Percentiles rank a stretch among this genome's conserved stretches.
Evolutionary conservation across 768 basidiomycete species (phyloP).

Genomic region (Tremella yokohamensis): DNA sequence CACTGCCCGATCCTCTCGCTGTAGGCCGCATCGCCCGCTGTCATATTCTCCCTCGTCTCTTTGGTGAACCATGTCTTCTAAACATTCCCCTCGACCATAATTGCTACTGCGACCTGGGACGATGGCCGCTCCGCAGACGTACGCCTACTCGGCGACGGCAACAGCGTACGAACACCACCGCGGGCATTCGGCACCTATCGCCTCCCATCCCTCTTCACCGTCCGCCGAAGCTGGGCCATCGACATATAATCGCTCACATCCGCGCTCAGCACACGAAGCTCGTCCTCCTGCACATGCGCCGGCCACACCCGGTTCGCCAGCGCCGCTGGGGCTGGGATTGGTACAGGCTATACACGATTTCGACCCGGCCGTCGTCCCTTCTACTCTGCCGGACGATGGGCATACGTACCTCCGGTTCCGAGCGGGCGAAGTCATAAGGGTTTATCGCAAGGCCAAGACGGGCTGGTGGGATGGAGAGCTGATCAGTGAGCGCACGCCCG

Average conservation of each 20-base stretch:
- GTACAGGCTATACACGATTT: slow-evolving; percentile 83
- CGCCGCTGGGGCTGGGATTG: slow-evolving; percentile 18
- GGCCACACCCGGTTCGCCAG: not conserved
- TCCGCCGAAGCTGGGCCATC: not conserved
- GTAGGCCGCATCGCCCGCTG: too few relatives aligned
- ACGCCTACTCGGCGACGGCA: too few relatives aligned
- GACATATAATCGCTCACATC: not conserved
- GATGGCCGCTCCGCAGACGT: too few relatives aligned
- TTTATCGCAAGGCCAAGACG: slow-evolving; percentile 77
- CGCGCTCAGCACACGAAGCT: slow-evolving; percentile 1
- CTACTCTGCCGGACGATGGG: slow-evolving; percentile 55
- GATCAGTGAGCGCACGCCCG: slow-evolving; percentile 55
- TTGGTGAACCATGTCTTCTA: too few relatives aligned
- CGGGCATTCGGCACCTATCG: too few relatives aligned
- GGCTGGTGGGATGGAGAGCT: slow-evolving; percentile 99
- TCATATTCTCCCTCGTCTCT: too few relatives aligned
- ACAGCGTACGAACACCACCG: too few relatives aligned
- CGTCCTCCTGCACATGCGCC: not conserved
- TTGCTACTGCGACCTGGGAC: too few relatives aligned
- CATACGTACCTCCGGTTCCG: slow-evolving; percentile 78
- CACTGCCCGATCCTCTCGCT: too few relatives aligned
- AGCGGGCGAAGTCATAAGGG: slow-evolving; percentile 85
- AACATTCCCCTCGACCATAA: too few relatives aligned
- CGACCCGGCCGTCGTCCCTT: slow-evolving; percentile 35
- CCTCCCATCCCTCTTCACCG: too few relatives aligned